A percentile compares a stretch with the other conserved stretches of the same genome.
phyloP scores from a whole-genome alignment of 345 rosid genomes.

The Psidium guajava region DNA sequence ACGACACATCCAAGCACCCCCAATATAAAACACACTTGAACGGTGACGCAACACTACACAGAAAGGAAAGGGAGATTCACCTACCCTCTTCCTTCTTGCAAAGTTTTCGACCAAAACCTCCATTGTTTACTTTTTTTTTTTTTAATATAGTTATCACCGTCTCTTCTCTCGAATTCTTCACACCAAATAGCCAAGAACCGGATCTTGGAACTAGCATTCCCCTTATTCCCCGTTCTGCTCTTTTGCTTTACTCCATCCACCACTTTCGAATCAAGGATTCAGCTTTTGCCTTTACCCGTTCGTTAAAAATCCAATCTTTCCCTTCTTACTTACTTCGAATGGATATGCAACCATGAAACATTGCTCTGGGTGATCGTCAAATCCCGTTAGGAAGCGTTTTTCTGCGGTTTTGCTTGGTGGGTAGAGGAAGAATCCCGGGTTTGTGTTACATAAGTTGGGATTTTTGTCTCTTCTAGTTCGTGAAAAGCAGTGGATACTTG shows the following conservation, averaged over 20 bases:
- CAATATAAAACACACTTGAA: background rate
- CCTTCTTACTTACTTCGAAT: background rate
- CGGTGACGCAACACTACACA: background rate
- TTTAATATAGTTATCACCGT: constrained; percentile 3
- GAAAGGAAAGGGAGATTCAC: constrained; percentile 7
- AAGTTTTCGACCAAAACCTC: background rate
- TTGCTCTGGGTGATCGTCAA: background rate
- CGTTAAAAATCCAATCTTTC: constrained; percentile 9
- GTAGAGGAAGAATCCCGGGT: background rate
- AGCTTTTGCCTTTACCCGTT: background rate
- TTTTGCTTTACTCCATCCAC: background rate
- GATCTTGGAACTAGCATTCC: background rate
- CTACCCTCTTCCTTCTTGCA: constrained; percentile 3
- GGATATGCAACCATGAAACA: background rate
- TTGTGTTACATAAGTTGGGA: background rate
- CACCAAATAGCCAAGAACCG: background rate
- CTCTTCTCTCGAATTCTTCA: constrained; percentile 1
- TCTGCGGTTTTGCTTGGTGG: background rate
- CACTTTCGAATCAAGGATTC: background rate
- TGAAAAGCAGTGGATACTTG: background rate
- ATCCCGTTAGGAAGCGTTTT: background rate
- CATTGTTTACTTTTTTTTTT: background rate
- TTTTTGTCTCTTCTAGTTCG: background rate
- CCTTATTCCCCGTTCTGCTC: background rate
- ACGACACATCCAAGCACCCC: background rate